Percentiles rank a stretch among this genome's conserved stretches.
phyloP scores from a whole-genome alignment of 495 filamentous ascomycete species.

The Pyrenopolyporus hunteri region DNA sequence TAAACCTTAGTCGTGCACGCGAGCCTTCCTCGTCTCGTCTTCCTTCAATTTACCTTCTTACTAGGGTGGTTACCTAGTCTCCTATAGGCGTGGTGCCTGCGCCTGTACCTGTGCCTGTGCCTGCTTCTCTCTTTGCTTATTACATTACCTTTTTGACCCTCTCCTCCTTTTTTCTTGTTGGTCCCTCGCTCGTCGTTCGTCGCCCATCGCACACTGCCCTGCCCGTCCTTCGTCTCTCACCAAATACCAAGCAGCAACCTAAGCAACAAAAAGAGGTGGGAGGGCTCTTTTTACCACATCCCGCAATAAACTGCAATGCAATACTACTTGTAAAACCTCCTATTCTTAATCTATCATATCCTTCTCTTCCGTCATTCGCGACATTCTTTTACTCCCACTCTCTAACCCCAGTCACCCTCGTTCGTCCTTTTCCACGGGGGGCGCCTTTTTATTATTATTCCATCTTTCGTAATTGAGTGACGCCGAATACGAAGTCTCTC shows the following conservation, averaged over 20 bases:
- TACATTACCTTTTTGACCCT: slow-evolving; percentile 18
- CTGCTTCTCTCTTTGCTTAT: slow-evolving; percentile 1
- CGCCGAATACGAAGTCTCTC: slow-evolving; percentile 31
- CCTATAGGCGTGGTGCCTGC: neutral
- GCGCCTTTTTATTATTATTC: slow-evolving; percentile 1
- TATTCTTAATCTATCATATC: slow-evolving; percentile 20
- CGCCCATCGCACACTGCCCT: neutral
- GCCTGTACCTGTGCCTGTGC: too few relatives aligned
- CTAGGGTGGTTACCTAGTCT: neutral
- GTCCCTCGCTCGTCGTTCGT: slow-evolving; percentile 4
- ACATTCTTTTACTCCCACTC: slow-evolving; percentile 7
- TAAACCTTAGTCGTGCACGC: slow-evolving; percentile 10
- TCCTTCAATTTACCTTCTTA: slow-evolving; percentile 23
- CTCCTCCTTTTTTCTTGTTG: slow-evolving; percentile 21
- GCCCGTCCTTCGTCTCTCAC: slow-evolving; percentile 5
- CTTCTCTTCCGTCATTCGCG: slow-evolving; percentile 27
- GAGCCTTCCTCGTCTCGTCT: slow-evolving; percentile 27
- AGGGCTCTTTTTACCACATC: slow-evolving; percentile 6
- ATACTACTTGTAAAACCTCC: slow-evolving; percentile 11
- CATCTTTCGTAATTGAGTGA: slow-evolving; percentile 16
- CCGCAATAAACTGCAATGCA: slow-evolving; percentile 8
- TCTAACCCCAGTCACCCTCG: neutral
- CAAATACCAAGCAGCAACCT: too few relatives aligned
- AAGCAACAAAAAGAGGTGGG: slow-evolving; percentile 7
- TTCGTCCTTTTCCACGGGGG: slow-evolving; percentile 1